Base-by-base conservation (phyloP, 176 grass and related monocot species). In the Tuctoria greenei region DNA sequence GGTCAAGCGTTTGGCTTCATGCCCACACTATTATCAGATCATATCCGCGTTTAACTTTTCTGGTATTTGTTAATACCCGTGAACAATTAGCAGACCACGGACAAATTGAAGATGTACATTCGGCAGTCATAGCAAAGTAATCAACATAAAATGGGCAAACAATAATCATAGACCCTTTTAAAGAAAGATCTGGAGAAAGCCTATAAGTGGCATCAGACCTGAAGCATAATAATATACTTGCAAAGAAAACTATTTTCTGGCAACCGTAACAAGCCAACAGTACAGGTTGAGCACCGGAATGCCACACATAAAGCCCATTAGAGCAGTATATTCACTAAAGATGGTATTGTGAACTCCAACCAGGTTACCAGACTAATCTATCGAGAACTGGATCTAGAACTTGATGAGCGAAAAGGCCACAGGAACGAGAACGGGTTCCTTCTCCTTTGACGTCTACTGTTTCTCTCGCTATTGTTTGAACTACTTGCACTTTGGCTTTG, bases 381-480 rank as follows among this genome's bases (percentile, higher is more conserved):
- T 52, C 38, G 85, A 83, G 93, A 90, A 61, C 79, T 79, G 79
- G 88, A 79, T 62, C 79, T 84, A 44, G 91, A 90, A 71, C 77
- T 97, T 35, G 93, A 97, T 52, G 90, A 87, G 45, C 88, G 88
- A 64, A 91, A 93, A 74, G 90, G 94, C 90, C 94, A 93, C 31
- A 91, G 67, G 78, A 79, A 93, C 3, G 90, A 97, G 39, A 97
- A 91, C 1, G 67, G 63, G 58, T 85, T 93, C 83, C 90, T 89
- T 69, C 83, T 87, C 74, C 90, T 85, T 75, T 77, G 90, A 23
- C 71, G 86, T 15, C 76, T 80, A 70, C 13, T 78, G 72, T 80
- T 75, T 82, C 85, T 86, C 47, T 77, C 70, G 41, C 74, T 79
- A 78, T 40, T 85, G 81, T 70, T 87, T 76, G 82, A 87, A 71